Conservation (phyloP, 148 eudicot species). For the Rhododendron williamsianum region DNA sequence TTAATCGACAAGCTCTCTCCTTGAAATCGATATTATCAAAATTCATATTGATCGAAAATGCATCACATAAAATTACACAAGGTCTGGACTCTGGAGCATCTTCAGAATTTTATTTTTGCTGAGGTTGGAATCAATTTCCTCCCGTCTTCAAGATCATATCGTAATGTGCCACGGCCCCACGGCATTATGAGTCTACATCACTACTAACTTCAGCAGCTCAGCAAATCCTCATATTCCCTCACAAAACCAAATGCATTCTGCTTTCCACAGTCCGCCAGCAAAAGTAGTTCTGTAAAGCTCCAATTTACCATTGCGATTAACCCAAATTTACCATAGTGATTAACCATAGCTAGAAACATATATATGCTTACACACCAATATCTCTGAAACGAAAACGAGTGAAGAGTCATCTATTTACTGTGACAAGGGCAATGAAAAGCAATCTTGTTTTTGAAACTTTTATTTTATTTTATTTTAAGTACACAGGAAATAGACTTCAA, state of each 20-base stretch:
- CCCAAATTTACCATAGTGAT: background rate
- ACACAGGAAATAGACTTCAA: background rate
- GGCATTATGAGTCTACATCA: background rate
- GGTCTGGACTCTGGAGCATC: conserved; percentile 11
- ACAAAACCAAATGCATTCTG: conserved; percentile 7
- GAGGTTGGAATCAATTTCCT: background rate
- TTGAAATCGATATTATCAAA: background rate
- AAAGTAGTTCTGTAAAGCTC: conserved; percentile 2
- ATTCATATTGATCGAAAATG: background rate
- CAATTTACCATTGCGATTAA: background rate
- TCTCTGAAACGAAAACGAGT: background rate
- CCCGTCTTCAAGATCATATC: background rate
- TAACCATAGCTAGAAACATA: background rate
- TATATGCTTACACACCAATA: background rate
- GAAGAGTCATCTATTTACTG: background rate
- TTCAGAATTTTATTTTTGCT: conserved; percentile 10
- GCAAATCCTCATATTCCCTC: background rate
- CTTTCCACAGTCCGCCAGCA: background rate
- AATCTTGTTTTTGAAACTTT: background rate
- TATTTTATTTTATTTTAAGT: too few species aligned
- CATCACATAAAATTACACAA: conserved; percentile 17
- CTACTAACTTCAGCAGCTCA: conserved; percentile 9
- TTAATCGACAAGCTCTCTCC: background rate
- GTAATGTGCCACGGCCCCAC: background rate
- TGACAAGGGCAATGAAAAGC: background rate